Base-by-base conservation (phyloP, 192 early-diverging fungal species). In the Coemansia sp. region DNA sequence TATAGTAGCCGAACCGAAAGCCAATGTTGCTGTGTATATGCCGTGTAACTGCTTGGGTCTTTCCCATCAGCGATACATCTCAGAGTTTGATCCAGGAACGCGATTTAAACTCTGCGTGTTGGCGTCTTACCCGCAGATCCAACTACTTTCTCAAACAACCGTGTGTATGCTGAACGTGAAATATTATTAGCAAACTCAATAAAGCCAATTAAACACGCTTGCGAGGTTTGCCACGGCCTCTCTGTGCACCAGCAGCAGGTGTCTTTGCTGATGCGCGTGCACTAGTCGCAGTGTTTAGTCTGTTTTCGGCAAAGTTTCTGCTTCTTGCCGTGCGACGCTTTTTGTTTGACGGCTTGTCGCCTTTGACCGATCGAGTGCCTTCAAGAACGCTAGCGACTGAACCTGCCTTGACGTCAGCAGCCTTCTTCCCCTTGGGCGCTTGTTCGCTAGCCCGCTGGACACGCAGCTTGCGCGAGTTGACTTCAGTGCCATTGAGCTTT, bases 401-500 rank as follows among this genome's bases (percentile, higher is more conserved):
- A 54, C 67, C 56, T 27, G 64, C 27, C 47, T 68, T 66, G 24
- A 15, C 43, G 14, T 37, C 35, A 4, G 60, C 59, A 52, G 52
- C 32, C 51, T 66, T 55, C 61, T 76, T 81, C 22, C 67, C 67
- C 50, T 81, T 72, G 27, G 67, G 59, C 9, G 51, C 66, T 62
- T 81, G 73, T 17, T 76, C 79, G 52, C 76, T 78, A 37, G 67
- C 65, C 19, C 72, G 60, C 62, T 80, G 62, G 8, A 70, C 66
- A 14, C 80, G 67, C 48, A 69, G 39, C 62, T 68, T 77, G 60
- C 65, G 65, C 27, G 52, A 57, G 23, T 65, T 92, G 22, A 95
- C 70, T 60, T 89, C 86, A 14, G 88, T 86, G 50, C 86, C 91
- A 50, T 92, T 72, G 32, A 94, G 75, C 66, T 90, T 88, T 38